Evolutionary conservation across 352 stramenopile species (phyloP), one percentile per base, ranked within the genome.

Genomic region (Pythium rishiriense): DNA sequence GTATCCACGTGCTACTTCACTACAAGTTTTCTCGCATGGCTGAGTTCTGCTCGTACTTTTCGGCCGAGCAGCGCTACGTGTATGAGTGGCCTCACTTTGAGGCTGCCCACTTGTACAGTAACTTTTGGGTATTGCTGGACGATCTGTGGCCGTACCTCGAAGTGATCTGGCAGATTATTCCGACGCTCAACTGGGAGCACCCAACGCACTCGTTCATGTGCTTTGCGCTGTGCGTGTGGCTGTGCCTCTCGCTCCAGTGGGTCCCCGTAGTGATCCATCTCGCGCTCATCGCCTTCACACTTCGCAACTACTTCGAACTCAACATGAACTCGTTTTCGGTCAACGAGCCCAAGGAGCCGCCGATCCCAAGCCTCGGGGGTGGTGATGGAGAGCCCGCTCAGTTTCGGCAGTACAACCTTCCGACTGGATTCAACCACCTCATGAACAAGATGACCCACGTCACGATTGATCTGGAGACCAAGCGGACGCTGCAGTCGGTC

Each of bases 381-480:
- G 65, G 55, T 22, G 68, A 79, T 11, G 77, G 78, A 33, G 69
- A 76, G 31, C 78, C 69, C 29, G 69, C 72, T 4, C 81, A 85
- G 48, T 90, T 91, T 50, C 80, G 83, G 8, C 81, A 91, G 71
- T 94, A 93, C 69, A 90, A 86, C 39, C 68, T 94, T 8, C 85
- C 85, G 12, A 81, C 82, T 14, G 83, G 85, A n/a, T 92, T 94
- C 66, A 90, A 89, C 56, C 83, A 93, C 58, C 60, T 94, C 47
- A 94, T 92, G 82, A 92, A 94, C 78, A 94, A 94, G 67, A 94
- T 94, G 85, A 93, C 85, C 3, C 83, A 93, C 58, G 83, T 94
- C 26, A 94, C 82, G 24, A 90, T 92, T 29, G 83, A 94, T 55
- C 69, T 86, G 28, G 85, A 94, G 61, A 94, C 85, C 25, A 90